Base-by-base conservation (phyloP, 805 yeast species). In the Wickerhamiella vanderwaltii region DNA sequence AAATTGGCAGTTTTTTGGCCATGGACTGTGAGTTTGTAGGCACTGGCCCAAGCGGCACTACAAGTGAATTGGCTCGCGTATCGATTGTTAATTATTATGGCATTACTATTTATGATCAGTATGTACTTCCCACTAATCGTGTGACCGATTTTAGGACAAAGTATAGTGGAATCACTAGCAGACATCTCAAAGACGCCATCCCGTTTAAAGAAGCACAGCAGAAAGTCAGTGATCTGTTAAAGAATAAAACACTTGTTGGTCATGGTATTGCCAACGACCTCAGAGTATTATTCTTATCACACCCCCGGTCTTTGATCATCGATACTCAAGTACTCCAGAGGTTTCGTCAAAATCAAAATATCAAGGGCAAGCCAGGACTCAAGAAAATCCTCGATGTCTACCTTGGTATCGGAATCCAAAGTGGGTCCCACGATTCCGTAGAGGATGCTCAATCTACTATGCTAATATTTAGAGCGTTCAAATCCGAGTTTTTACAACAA, bases 11-110 rank as follows among this genome's bases (percentile, higher is more conserved):
- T 52, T 86, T 71, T 50, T 46, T 86, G 2, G 84, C 95, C 1
- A 73, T 87, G 46, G 97, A 87, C 60, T 86, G 96, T 64, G 97
- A 87, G 53, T 86, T 87, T 65, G 96, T 87, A 2, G 95, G 95
- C 9, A 78, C 81, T 2, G 95, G 95, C 0, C 72, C 71, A 4
- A 77, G 75, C 7, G 93, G 93, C 5, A 45, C 56, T 7, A 53
- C 54, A 28, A 75, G 85, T 4, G 88, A 77, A 1, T 64, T 87
- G 12, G 96, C 94, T 0, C 68, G 96, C 50, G 91, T 86, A 0
- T 84, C 95, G 0, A 64, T 87, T 9, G 95, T 87, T 3, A 85
- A 87, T 56, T 84, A 68, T 56, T 78, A 73, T 53, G 95, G 96
- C 0, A 72, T 73, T 48, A 67, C 73, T 0, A 55, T 87, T 0